Conservation (phyloP, 345 rosid genomes). For the Viola odorata region DNA sequence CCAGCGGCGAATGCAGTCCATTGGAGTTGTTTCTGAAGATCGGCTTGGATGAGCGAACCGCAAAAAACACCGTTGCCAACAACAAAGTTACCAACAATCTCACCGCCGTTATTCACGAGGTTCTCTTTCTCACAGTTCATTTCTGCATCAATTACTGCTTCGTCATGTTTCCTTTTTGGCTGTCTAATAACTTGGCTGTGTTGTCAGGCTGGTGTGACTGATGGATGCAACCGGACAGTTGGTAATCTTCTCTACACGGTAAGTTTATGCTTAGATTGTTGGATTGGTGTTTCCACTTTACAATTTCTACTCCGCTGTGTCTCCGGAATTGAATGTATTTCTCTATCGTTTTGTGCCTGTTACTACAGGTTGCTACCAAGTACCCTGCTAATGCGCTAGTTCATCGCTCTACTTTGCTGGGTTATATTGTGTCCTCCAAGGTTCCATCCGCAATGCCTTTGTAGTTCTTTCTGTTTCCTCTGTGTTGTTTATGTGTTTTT, state of each 20-base stretch:
- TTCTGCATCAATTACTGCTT: background rate
- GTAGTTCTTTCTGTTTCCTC: background rate
- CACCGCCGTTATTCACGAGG: conserved; percentile 81
- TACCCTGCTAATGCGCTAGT: conserved; percentile 66
- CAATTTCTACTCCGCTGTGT: background rate
- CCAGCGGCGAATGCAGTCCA: conserved; percentile 1
- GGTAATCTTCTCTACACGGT: conserved; percentile 91
- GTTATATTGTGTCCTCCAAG: conserved; percentile 61
- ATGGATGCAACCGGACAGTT: conserved; percentile 67
- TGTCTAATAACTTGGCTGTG: conserved; percentile 3
- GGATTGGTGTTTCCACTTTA: background rate
- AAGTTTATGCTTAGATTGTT: background rate
- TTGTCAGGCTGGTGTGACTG: conserved; percentile 72
- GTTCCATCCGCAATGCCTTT: conserved; percentile 23
- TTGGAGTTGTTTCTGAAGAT: conserved; percentile 70
- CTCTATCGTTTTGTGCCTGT: background rate
- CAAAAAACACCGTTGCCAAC: conserved; percentile 71
- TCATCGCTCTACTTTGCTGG: conserved; percentile 72
- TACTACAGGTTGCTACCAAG: conserved; percentile 71
- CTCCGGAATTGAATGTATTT: background rate
- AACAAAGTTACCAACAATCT: conserved; percentile 80
- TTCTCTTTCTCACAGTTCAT: conserved; percentile 7
- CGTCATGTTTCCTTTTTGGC: background rate
- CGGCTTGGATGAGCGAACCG: conserved; percentile 81
- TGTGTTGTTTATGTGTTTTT: background rate